These are phyloP conservation scores for Calcarisporium arbuscula DNA, from an alignment of 2,329 filamentous ascomycete genomes.

Conservation along the genomic window DNA sequence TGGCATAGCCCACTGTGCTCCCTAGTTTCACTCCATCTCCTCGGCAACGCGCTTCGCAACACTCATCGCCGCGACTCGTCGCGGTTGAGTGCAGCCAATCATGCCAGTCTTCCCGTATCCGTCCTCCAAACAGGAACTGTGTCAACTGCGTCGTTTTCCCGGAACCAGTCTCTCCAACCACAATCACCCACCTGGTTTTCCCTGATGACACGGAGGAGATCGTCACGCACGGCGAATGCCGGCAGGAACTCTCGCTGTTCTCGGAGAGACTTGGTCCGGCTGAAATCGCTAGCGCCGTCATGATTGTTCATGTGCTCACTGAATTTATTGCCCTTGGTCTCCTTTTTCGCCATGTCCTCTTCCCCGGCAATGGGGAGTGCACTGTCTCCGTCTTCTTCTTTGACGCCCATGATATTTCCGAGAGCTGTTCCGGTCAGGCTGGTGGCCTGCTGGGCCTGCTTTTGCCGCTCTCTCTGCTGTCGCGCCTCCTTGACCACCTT, in stretches of 20 bases:
- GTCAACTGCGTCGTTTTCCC: constrained; percentile 97
- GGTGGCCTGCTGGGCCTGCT: constrained; percentile 91
- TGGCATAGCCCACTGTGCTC: constrained; percentile 86
- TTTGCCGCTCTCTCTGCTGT: constrained; percentile 87
- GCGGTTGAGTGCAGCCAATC: constrained; percentile 94
- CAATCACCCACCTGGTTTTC: constrained; percentile 97
- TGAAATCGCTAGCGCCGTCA: constrained; percentile 84
- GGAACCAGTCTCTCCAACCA: constrained; percentile 94
- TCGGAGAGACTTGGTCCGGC: constrained; percentile 79
- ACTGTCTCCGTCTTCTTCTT: constrained; percentile 88
- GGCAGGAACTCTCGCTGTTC: constrained; percentile 92
- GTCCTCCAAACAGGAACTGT: constrained; percentile 91
- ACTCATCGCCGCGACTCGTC: constrained; percentile 97
- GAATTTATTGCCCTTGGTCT: constrained; percentile 62
- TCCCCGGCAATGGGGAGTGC: constrained; percentile 71
- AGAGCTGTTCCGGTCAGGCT: constrained; percentile 86
- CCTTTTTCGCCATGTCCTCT: constrained; percentile 53
- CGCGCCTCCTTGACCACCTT: constrained; percentile 85
- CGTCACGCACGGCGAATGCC: constrained; percentile 92
- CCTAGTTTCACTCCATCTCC: constrained; percentile 96
- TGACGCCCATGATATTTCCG: constrained; percentile 92
- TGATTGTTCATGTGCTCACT: constrained; percentile 82
- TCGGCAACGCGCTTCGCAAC: constrained; percentile 97
- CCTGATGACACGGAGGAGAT: constrained; percentile 81
- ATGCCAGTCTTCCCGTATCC: constrained; percentile 83